phyloP scores from a whole-genome alignment of 139 green algal genomes.

The Zygnema cylindricum region DNA sequence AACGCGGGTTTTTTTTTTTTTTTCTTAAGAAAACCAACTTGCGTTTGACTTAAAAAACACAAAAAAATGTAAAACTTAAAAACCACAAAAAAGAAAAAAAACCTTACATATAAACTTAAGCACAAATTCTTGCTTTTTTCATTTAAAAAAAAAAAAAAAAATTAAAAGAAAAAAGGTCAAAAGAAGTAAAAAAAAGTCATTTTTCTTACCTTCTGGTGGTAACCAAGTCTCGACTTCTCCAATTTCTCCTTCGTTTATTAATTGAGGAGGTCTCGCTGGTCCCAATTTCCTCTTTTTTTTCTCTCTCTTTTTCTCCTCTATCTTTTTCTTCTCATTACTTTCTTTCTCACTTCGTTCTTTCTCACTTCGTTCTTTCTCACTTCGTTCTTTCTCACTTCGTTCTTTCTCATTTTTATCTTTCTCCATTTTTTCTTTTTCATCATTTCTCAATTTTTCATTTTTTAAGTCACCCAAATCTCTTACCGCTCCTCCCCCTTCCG shows the following conservation, averaged over 20 bases:
- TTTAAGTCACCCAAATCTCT: not conserved
- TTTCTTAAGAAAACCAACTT: too few species aligned
- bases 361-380: not conserved
- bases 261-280: not conserved
- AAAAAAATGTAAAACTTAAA: too few species aligned
- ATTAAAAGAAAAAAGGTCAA: too few species aligned
- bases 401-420: not conserved
- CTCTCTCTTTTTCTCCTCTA: not conserved
- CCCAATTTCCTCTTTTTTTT: slow-evolving; percentile 17
- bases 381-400: too few species aligned
- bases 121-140: too few species aligned
- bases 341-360: not conserved
- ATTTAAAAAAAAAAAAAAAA: too few species aligned
- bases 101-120: too few species aligned
- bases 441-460: not conserved
- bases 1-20: too few species aligned
- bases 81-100: too few species aligned
- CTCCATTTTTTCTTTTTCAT: not conserved
- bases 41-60: too few species aligned
- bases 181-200: not conserved
- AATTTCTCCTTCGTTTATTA: not conserved
- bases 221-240: not conserved
- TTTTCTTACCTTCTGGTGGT: slow-evolving; percentile 6
- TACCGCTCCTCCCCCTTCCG: not conserved
- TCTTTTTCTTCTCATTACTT: not conserved